Base-by-base conservation (phyloP, 805 yeast species). In the Limtongozyma cylindracea region DNA sequence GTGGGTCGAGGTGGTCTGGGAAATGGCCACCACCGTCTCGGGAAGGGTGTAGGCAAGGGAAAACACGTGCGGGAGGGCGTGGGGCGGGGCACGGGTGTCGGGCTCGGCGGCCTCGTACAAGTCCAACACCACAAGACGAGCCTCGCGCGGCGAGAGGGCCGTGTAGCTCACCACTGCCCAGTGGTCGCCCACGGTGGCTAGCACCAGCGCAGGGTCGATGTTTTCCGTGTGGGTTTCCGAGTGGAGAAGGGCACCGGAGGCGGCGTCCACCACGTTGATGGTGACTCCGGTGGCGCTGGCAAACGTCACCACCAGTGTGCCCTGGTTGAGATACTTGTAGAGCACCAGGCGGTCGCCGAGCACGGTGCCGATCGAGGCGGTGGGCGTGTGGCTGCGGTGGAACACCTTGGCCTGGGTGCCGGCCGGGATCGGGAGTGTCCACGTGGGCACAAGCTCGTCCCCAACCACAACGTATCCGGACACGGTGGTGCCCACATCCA, bases 311-410 rank as follows among this genome's bases (percentile, higher is more conserved):
- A 70, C 49, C 11, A 61, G 27, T n/a, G n/a, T n/a, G 33, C 74
- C 64, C 11, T 91, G 91, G 34, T 73, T 56, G 27, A 82, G 45
- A 39, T 72, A 82, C 42, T 84, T 88, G 58, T 82, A 78, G 18
- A 78, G 44, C 1, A 77, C 84, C 1, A 68, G 52, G 36, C 77
- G 58, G 31, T 72, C 67, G 11, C 70, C 68, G 14, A 73, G 44
- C 1, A 72, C 61, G 13, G 61, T 54, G 6, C 91, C 95, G 21
- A 69, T 38, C 9, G 70, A 68, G 0, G 70, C 26, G 2, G 49
- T 38, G 17, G 27, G 28, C 3, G 38, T 25, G 17, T 35, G 36
- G 4, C 16, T 45, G 42, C 20, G 37, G 41, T 12, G 31, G 20
- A 11, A 40, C 32, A 4, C 27, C 22, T 1, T 45, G 15, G 9